Evolutionary conservation across 345 rosid genomes (phyloP), one percentile per base, ranked within the genome.

Genomic region (Turnera subulata): DNA sequence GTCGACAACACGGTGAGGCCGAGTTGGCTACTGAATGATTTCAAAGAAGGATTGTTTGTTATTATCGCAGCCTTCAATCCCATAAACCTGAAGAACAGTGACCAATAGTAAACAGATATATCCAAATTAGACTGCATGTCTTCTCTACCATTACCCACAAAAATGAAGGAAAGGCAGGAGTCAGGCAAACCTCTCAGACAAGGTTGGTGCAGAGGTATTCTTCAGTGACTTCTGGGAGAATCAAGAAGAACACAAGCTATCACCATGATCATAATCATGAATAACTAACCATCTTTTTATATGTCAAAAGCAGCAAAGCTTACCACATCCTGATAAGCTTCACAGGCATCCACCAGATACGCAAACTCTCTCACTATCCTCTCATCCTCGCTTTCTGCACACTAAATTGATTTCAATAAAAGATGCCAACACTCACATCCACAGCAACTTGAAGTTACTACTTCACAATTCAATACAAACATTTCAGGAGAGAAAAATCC

Each of bases 371-470:
- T 78, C 29, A 79, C 81, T 0, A 70, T 32, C 76, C 99, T 84
- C 62, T 86, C 91, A 50, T 85, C 81, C 68, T 83, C 88, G 42
- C 75, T 78, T 77, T 93, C 99, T 93, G 90, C 81, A 78, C 4
- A 73, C 72, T 55, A 66, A 76, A 35, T 50, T 60, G 70, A 49
- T 69, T 76, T 42, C 40, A 37, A 37, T 37, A 37, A 37, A 9
- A 59, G 79, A 73, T 69, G 59, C 42, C 77, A 70, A 47, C 19
- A 67, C 63, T 44, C 46, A 45, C 23, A 53, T 48, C 57, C 37
- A 62, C 29, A 51, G 16, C 26, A 55, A 63, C 50, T 60, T n/a
- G n/a, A n/a, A n/a, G n/a, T n/a, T n/a, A n/a, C n/a, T n/a, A n/a
- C n/a, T 55, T 20, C 18, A 53, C 3, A 10, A 22, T 39, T 20